Base-by-base conservation (phyloP, 2,329 filamentous ascomycete species). In the Diaporthe citrichinensis region DNA sequence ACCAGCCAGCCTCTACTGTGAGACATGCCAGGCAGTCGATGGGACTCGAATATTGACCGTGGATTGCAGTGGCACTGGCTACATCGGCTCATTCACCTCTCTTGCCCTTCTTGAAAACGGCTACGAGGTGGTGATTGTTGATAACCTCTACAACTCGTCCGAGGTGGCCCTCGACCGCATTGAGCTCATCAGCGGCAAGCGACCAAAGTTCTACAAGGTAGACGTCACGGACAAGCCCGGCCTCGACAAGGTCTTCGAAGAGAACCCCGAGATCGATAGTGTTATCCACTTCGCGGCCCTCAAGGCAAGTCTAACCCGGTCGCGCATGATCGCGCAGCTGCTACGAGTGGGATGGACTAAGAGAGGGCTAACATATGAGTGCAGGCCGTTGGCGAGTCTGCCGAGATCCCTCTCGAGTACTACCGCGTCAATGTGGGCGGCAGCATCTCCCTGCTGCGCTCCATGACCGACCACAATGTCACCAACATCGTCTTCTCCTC, bases 211-310 rank as follows among this genome's bases (percentile, higher is more conserved):
- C 85, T 92, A 95, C 88, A 88, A 98, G 85, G 88, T 92, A 83
- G 97, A 99, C 86, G 91, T 99, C 81, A 98, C 95, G 80, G 91
- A 98, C 83, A 94, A 97, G 85, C 90, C 90, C 78, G 94, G 89
- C 17, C 90, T 99, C 75, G 95, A 98, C 84, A 92, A 93, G 81
- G 94, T 98, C 81, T 98, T 99, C 83, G 89, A 91, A 78, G 94
- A 94, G 82, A 94, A 98, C 86, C 95, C 96, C 71, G 93, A 95
- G 82, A 98, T 99, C 82, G 95, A 98, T 90, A 98, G 95, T 84
- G 97, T 98, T 79, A 98, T 99, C 81, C 97, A 99, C 89, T 99
- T 99, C 84, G 97, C 97, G 78, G 97, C 97, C 34, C 90, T 99
- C 80, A 99, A 99, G 94, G 95, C 94, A 86, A 80, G 86, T 81